Evolutionary conservation across 2,329 filamentous ascomycete species (phyloP).

Genomic region (Waltergamsia citrina): DNA sequence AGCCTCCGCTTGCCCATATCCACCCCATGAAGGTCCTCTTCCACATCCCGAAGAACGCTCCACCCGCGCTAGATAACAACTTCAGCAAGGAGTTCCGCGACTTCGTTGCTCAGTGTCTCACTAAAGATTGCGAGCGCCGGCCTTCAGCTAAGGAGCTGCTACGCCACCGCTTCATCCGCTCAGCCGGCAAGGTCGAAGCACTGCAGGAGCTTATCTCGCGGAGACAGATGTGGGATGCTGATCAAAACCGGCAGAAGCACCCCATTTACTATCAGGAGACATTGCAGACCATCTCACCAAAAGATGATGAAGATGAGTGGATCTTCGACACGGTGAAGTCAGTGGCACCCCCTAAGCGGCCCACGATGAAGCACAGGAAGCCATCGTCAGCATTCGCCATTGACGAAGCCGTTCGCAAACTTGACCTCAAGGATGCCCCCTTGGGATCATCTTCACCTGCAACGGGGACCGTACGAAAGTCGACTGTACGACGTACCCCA

Average conservation of each 20-base stretch:
- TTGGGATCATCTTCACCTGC: slow-evolving; percentile 46
- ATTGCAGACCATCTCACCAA: slow-evolving; percentile 59
- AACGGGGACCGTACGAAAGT: slow-evolving; percentile 46
- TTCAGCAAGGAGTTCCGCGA: slow-evolving; percentile 92
- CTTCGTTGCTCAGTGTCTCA: slow-evolving; percentile 81
- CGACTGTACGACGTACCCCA: slow-evolving; percentile 42
- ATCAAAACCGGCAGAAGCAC: slow-evolving; percentile 57
- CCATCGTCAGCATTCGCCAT: slow-evolving; percentile 46
- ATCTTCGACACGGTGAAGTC: slow-evolving; percentile 92
- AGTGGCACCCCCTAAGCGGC: slow-evolving; percentile 43
- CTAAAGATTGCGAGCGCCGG: slow-evolving; percentile 81
- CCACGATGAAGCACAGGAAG: slow-evolving; percentile 39
- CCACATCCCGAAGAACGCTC: slow-evolving; percentile 78
- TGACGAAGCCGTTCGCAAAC: slow-evolving; percentile 50
- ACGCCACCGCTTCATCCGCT: slow-evolving; percentile 79
- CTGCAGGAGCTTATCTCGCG: slow-evolving; percentile 81
- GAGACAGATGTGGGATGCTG: slow-evolving; percentile 73
- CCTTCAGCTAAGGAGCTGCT: slow-evolving; percentile 81
- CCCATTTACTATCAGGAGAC: slow-evolving; percentile 92
- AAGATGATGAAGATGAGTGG: slow-evolving; percentile 75
- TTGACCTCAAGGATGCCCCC: slow-evolving; percentile 53
- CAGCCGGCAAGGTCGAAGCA: slow-evolving; percentile 78
- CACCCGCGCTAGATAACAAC: slow-evolving; percentile 74
- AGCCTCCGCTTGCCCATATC: slow-evolving; percentile 76
- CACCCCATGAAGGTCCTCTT: slow-evolving; percentile 94